Evolutionary conservation across 768 basidiomycete genomes (phyloP).

Genomic region (Jaapia argillacea): DNA sequence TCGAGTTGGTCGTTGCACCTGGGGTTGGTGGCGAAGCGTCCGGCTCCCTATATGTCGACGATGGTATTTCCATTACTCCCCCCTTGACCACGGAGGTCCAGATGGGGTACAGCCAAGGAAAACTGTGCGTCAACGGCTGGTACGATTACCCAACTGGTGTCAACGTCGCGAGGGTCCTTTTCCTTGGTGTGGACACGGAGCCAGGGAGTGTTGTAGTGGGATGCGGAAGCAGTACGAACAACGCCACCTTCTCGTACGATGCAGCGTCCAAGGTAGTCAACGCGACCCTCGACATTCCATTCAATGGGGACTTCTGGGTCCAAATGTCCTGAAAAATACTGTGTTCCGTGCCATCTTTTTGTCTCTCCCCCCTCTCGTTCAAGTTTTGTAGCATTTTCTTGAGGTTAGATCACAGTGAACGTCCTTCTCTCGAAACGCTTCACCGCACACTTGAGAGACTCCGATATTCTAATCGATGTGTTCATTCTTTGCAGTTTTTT

Average conservation of each 20-base stretch:
- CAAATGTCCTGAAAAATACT: slow-evolving; percentile 6
- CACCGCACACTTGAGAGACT: too few relatives aligned
- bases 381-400: too few relatives aligned
- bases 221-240: slow-evolving; percentile 10
- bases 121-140: slow-evolving; percentile 18
- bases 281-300: slow-evolving; percentile 28
- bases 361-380: too few relatives aligned
- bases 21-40: slow-evolving; percentile 35
- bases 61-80: slow-evolving; percentile 40
- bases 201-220: slow-evolving; percentile 14
- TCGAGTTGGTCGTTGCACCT: slow-evolving; percentile 56
- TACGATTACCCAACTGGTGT: slow-evolving; percentile 20
- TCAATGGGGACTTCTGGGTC: slow-evolving; percentile 26
- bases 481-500: too few relatives aligned
- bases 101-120: slow-evolving; percentile 17
- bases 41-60: slow-evolving; percentile 53
- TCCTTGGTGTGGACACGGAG: slow-evolving; percentile 18
- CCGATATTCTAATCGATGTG: too few relatives aligned
- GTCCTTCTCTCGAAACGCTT: too few relatives aligned
- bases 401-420: too few relatives aligned
- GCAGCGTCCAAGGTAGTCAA: slow-evolving; percentile 29
- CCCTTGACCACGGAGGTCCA: slow-evolving; percentile 17
- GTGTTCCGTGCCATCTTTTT: too few relatives aligned
- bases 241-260: slow-evolving; percentile 24
- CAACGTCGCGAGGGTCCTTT: slow-evolving; percentile 22